Percentiles rank a stretch among this genome's conserved stretches.
Conservation (phyloP, 192 early-diverging fungal species). For the Coemansia sp. region DNA sequence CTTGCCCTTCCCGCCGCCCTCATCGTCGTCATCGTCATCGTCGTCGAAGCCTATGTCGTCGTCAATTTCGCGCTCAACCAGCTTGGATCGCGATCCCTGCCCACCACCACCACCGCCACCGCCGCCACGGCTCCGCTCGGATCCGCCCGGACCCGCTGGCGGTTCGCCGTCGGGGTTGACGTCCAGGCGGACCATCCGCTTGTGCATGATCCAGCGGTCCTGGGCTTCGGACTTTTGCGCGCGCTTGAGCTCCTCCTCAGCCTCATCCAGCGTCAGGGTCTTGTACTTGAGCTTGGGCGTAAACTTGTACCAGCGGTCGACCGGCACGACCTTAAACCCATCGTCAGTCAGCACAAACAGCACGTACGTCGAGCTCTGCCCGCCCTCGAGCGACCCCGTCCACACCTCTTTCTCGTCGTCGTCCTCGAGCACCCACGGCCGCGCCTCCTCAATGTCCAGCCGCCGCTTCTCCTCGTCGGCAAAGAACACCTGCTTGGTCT, state of each 20-base stretch:
- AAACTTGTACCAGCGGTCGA: conserved; percentile 77
- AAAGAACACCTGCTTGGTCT: conserved; percentile 75
- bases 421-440: conserved; percentile 79
- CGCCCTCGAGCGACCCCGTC: conserved; percentile 69
- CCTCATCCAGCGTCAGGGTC: conserved; percentile 71
- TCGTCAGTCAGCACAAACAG: conserved; percentile 75
- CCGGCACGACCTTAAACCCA: conserved; percentile 74
- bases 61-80: conserved; percentile 52
- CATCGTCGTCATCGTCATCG: conserved; percentile 43
- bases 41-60: conserved; percentile 50
- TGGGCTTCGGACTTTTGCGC: conserved; percentile 33
- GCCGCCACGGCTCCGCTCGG: not conserved
- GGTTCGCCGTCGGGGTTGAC: conserved; percentile 31
- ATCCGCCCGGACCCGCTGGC: conserved; percentile 1
- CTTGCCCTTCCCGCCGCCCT: conserved; percentile 30
- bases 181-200: conserved; percentile 54
- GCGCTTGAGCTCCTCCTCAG: conserved; percentile 66
- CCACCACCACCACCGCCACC: not conserved
- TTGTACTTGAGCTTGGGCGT: conserved; percentile 64
- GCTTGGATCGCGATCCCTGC: conserved; percentile 2
- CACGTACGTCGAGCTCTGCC: conserved; percentile 68
- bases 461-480: conserved; percentile 73
- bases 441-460: conserved; percentile 69
- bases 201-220: conserved; percentile 51
- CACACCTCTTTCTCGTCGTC: conserved; percentile 66